Conservation (phyloP, 495 filamentous ascomycete species). For the Penicillium bialowiezense region DNA sequence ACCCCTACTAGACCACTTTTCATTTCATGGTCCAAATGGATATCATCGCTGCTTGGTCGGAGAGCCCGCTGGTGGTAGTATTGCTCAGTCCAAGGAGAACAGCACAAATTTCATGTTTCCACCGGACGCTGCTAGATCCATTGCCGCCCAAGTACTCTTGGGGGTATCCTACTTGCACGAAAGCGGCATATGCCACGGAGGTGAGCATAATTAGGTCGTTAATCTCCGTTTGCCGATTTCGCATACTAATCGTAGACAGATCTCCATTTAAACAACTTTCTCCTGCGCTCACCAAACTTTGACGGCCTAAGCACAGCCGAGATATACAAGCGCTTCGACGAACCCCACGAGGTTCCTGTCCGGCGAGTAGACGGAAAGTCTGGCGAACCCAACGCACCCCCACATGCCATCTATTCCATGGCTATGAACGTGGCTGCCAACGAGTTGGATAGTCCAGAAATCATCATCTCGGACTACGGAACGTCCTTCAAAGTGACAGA, state of each 20-base stretch:
- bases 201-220: conserved; percentile 10
- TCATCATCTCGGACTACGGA: conserved; percentile 26
- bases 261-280: conserved; percentile 24
- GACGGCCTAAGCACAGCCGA: conserved; percentile 17
- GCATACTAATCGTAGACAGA: conserved; percentile 17
- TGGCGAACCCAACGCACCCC: conserved; percentile 19
- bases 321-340: conserved; percentile 20
- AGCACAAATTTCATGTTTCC: conserved; percentile 26
- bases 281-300: conserved; percentile 15
- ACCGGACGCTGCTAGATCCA: conserved; percentile 23
- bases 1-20: conserved; percentile 21
- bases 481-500: conserved; percentile 20
- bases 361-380: conserved; percentile 21
- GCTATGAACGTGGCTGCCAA: conserved; percentile 17
- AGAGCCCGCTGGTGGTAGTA: conserved; percentile 26
- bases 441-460: conserved; percentile 17
- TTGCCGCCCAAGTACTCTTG: conserved; percentile 22
- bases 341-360: conserved; percentile 23
- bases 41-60: conserved; percentile 27
- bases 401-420: conserved; percentile 20
- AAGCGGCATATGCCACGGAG: conserved; percentile 20
- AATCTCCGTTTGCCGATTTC: conserved; percentile 2
- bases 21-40: conserved; percentile 28
- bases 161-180: conserved; percentile 23
- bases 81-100: conserved; percentile 26